Evolutionary conservation across 2,329 filamentous ascomycete species (phyloP), one percentile per base, ranked within the genome.

Genomic region (Pseudocercospora musae): DNA sequence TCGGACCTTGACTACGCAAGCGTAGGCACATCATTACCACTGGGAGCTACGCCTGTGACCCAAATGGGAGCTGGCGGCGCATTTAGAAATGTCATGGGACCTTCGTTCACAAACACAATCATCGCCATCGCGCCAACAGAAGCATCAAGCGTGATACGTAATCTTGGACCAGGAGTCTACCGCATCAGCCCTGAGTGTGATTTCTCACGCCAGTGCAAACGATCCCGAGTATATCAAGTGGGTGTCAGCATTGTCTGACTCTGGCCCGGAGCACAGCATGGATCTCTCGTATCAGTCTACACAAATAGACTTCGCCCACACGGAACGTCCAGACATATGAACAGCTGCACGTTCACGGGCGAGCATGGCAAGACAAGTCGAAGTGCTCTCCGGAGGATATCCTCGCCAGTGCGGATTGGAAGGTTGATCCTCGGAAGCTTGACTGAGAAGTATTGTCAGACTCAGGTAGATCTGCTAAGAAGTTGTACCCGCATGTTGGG

Each of bases 121-220:
- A 29, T 65, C 18, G 56, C 62, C 18, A 33, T 67, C 11, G 65
- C 57, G 5, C 62, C 62, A 3, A 40, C 57, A 15, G 63, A 67
- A 40, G 62, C 62, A 6, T 65, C 63, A 27, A 65, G 59, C n/a
- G 57, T 67, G 9, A 56, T 67, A 11, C 48, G 65, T 8, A 52
- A 62, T 11, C 20, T 46, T 1, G 42, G 42, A 7, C 42, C 42
- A 9, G 42, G 42, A 46, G 59, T 56, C 46, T 23, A 46, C 29
- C 3, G 37, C 59, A 13, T 44, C 61, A 37, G 63, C 62, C 13
- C 53, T 58, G 15, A 62, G 60, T 20, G 54, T 65, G 27, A 53
- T 65, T 15, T 52, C 49, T 23, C 59, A 58, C 9, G 37, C 65
- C 48, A 63, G 60, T 4, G 46, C 53, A 20, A 56, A 56, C 29